phyloP scores from a whole-genome alignment of 768 basidiomycete genomes.

The Pluteus cervinus region DNA sequence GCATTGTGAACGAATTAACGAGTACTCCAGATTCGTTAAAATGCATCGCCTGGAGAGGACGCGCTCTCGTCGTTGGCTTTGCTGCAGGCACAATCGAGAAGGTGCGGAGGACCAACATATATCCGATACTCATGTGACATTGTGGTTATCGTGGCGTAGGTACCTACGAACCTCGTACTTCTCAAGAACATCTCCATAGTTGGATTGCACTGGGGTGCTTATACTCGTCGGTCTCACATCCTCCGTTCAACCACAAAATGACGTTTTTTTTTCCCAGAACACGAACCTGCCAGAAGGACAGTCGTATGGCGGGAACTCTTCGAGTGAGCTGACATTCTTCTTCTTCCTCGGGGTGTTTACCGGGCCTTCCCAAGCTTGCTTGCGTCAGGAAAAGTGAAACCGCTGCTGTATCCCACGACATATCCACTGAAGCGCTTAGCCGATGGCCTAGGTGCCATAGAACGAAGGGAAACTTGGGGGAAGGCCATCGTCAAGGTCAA shows the following conservation, averaged over 20 bases:
- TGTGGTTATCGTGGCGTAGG: conserved; percentile 34
- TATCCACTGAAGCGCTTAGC: conserved; percentile 64
- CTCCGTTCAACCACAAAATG: not conserved
- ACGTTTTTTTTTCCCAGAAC: conserved; percentile 30
- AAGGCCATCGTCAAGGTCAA: conserved; percentile 71
- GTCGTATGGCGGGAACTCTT: conserved; percentile 71
- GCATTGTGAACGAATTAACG: no score
- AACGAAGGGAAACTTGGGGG: conserved; percentile 86
- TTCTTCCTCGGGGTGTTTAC: conserved; percentile 6
- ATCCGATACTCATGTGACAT: conserved; percentile 5
- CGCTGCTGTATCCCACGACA: conserved; percentile 62
- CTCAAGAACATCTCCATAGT: conserved; percentile 82
- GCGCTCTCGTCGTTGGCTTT: conserved; percentile 91
- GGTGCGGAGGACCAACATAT: conserved; percentile 28
- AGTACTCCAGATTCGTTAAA: conserved; percentile 86
- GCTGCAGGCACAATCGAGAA: conserved; percentile 83
- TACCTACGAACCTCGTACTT: conserved; percentile 78
- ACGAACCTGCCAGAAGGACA: conserved; percentile 59
- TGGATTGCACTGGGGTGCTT: conserved; percentile 87
- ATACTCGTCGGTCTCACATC: conserved; percentile 44
- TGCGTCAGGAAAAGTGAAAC: conserved; percentile 53
- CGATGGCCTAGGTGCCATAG: conserved; percentile 70
- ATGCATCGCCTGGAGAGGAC: conserved; percentile 92
- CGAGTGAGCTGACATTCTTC: conserved; percentile 20
- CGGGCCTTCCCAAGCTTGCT: conserved; percentile 46